Evolutionary conservation across 108 stramenopile species (phyloP).

Genomic region (Craspedostauros australis): DNA sequence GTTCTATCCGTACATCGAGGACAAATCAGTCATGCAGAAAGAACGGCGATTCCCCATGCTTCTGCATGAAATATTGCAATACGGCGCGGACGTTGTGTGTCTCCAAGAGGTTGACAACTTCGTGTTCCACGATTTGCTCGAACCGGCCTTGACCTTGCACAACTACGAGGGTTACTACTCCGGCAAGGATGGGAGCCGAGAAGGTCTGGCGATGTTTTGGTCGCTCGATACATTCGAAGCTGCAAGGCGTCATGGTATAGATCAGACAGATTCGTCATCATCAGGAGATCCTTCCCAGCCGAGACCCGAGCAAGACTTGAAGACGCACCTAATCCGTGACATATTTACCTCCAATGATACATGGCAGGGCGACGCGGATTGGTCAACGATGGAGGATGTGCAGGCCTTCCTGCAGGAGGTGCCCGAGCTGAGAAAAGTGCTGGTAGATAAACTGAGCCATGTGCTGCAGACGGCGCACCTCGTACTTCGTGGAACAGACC

Average conservation of each 20-base stretch:
- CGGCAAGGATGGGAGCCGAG: constrained; percentile 17
- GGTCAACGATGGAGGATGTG: constrained; percentile 38
- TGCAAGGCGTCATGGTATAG: no score
- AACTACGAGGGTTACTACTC: constrained; percentile 41
- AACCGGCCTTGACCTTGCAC: constrained; percentile 15
- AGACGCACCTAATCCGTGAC: constrained; percentile 23
- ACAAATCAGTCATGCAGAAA: constrained; percentile 33
- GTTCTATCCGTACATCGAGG: constrained; percentile 40
- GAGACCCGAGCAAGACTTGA: constrained; percentile 13
- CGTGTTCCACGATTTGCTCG: constrained; percentile 19
- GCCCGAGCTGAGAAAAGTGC: constrained; percentile 28
- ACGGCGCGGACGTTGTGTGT: constrained; percentile 62
- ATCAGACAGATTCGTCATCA: no score
- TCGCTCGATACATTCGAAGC: constrained; percentile 32
- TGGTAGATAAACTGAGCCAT: constrained; percentile 45
- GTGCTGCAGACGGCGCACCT: constrained; percentile 44
- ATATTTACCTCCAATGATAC: constrained; percentile 13
- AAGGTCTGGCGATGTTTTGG: constrained; percentile 57
- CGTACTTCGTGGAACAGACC: not conserved
- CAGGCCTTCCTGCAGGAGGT: constrained; percentile 26
- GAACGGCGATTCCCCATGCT: constrained; percentile 58
- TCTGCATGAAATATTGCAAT: constrained; percentile 57
- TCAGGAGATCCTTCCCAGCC: no score
- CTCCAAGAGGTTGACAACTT: constrained; percentile 73
- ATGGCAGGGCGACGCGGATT: constrained; percentile 16